Base-by-base conservation (phyloP, 1,139 yeast species). In the Wickerhamomyces sp. region DNA sequence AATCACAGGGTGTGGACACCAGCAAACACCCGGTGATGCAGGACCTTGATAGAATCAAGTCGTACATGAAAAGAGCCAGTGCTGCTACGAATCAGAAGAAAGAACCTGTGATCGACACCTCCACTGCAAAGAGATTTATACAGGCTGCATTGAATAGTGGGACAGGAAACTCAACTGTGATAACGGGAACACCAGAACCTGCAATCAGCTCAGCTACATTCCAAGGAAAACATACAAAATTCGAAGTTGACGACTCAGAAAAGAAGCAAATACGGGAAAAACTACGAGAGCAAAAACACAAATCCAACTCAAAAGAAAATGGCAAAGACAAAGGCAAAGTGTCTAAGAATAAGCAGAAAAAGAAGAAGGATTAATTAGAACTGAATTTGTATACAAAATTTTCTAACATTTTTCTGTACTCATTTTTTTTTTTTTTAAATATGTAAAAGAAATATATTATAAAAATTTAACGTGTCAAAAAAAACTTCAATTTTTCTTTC, bases 11-110 rank as follows among this genome's bases (percentile, higher is more conserved):
- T 0, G 61, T 70, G 13, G 76, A 81, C 44, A 73, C 84, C 0
- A 67, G 68, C 15, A 60, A 63, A 3, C 87, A 81, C 46, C 78
- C 83, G 0, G 74, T 88, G 6, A 76, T 80, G 80, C 67, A 68
- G 20, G 96, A 89, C 58, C 67, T 89, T 38, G 70, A 68, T 18
- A 68, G 95, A 46, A 81, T 89, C 31, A 84, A 83, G 58, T 59
- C 70, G 14, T 82, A 81, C 52, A 82, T 87, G 81, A 72, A 70
- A 31, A 71, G 81, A 55, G 72, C 77, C 33, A 76, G 80, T 46
- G 66, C 63, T 8, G 60, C 72, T 3, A 74, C 68, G 39, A 47
- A 44, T 53, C 49, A n/a, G 42, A 48, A 32, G 39, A 33, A 29
- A 38, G 31, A n/a, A 33, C 15, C 8, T 17, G n/a, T 35, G 20